A percentile compares a stretch with the other conserved stretches of the same genome.
phyloP scores from a whole-genome alignment of 768 basidiomycete genomes.

The Ramaria sp. region DNA sequence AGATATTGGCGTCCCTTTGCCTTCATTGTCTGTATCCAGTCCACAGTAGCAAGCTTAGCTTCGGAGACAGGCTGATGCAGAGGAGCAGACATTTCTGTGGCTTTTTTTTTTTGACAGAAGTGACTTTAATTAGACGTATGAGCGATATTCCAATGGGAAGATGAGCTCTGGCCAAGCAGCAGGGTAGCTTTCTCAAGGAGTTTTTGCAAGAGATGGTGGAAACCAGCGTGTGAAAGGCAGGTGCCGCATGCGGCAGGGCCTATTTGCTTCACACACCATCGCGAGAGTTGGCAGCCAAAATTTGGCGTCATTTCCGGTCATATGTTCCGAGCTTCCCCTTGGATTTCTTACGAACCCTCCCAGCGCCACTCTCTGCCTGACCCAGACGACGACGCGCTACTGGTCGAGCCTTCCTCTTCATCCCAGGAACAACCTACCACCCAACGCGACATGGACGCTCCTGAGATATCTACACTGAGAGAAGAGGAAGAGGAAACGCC shows the following conservation, averaged over 20 bases:
- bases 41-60: no score
- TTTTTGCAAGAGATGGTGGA: neutral
- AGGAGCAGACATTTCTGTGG: neutral
- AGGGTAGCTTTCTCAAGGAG: neutral
- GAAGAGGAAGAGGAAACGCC: constrained; percentile 63
- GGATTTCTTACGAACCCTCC: constrained; percentile 43
- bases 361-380: constrained; percentile 10
- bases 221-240: neutral
- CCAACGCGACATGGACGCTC: constrained; percentile 57
- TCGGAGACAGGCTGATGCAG: no score
- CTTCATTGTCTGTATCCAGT: no score
- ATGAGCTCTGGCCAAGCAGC: neutral
- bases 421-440: neutral
- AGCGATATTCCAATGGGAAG: no score
- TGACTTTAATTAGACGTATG: no score
- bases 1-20: no score
- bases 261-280: neutral
- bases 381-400: neutral
- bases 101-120: neutral
- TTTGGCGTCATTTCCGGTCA: constrained; percentile 1
- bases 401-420: neutral
- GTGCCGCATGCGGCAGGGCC: neutral
- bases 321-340: constrained; percentile 53
- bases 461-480: constrained; percentile 67
- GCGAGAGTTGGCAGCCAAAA: neutral